Conservation (phyloP, 192 early-diverging fungal species). For the Spinellus fusiger region DNA sequence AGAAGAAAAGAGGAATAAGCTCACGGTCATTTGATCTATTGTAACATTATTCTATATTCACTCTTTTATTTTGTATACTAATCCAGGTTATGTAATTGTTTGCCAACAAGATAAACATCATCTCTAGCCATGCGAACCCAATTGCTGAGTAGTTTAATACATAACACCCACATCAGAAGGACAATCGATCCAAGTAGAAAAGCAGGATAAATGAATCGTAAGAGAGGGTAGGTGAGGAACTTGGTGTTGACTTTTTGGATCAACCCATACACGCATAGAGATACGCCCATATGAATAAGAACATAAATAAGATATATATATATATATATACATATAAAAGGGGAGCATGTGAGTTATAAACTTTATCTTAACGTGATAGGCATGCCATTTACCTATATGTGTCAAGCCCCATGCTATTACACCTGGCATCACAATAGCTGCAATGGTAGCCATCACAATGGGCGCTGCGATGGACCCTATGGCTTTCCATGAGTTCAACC, state of each 20-base stretch:
- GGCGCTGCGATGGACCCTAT: constrained; percentile 34
- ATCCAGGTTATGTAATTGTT: constrained; percentile 75
- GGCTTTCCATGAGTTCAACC: constrained; percentile 25
- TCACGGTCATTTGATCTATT: too few species aligned
- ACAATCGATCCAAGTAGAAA: constrained; percentile 29
- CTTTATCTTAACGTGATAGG: not conserved
- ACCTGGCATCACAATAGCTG: constrained; percentile 32
- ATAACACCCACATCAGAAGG: constrained; percentile 22
- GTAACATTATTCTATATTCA: not conserved
- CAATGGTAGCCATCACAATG: constrained; percentile 16
- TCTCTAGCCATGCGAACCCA: constrained; percentile 83
- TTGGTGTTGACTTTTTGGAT: not conserved
- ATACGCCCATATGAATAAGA: not conserved
- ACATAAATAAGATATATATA: not conserved
- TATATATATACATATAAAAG: not conserved
- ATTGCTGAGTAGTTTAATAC: constrained; percentile 37
- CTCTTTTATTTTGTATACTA: not conserved
- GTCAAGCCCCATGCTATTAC: constrained; percentile 29
- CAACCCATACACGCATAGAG: too few species aligned
- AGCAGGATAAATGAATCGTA: constrained; percentile 31
- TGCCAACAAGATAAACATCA: constrained; percentile 80
- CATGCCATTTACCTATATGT: constrained; percentile 19
- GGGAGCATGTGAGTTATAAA: not conserved
- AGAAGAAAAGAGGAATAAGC: too few species aligned
- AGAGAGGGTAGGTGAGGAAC: not conserved